Evolutionary conservation across 352 stramenopile species (phyloP), one percentile per base, ranked within the genome.

Genomic region (Globisporangium spiculum): DNA sequence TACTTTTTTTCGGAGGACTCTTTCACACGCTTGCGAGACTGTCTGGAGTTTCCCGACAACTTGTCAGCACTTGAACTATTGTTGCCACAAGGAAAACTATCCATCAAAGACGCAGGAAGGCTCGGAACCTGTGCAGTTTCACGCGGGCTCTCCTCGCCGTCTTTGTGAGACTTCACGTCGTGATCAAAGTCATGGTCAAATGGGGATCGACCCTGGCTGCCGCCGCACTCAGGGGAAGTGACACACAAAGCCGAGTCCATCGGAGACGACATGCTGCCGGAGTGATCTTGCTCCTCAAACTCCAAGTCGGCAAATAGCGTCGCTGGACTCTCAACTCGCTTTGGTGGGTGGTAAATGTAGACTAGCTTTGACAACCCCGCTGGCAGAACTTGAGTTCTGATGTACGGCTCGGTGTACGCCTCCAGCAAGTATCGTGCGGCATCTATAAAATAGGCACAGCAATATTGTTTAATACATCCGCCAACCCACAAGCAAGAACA

Each of bases 11-110:
- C 76, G 24, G 60, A 68, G 36, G 72, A 65, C 56, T 86, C 76
- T 67, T 77, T 78, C 70, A 65, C 63, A 68, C 80, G 80, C 74
- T 88, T 88, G 75, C 77, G 74, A 60, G 70, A 65, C 64, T 72
- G 60, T 66, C 71, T 75, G 67, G 75, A 38, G 60, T 66, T 80
- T 77, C 68, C 79, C 77, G 81, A 80, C 77, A 84, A 84, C 78
- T 86, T 83, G 80, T 88, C 80, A 88, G 80, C 80, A 88, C 80
- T 88, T 88, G 80, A 88, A 84, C 80, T 84, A 80, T 84, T 75
- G 80, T 85, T 88, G 77, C 74, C 76, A 77, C 81, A 75, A 69
- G 77, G 74, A 66, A 83, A 86, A 66, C 76, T 82, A 69, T 84
- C 80, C 67, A 86, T 57, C 69, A 82, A 65, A 68, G 73, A 74